phyloP scores from a whole-genome alignment of 257 asterid species.

The Catharanthus roseus region DNA sequence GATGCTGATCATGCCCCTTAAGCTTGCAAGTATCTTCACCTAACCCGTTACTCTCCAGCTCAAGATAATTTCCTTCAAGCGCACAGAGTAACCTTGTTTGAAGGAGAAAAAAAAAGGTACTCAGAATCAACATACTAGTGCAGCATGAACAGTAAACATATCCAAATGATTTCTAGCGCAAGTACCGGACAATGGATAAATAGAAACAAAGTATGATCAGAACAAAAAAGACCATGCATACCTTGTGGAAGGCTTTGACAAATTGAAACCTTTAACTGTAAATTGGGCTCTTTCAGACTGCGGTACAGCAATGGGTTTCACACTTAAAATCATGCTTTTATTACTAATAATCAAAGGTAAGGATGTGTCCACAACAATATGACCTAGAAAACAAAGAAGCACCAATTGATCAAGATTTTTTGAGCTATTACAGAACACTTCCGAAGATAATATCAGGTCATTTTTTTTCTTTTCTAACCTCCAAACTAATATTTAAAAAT shows the following conservation, averaged over 20 bases:
- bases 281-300: constrained; percentile 54
- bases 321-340: constrained; percentile 39
- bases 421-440: not conserved
- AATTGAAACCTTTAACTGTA: constrained; percentile 53
- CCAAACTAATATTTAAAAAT: constrained; percentile 6
- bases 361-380: constrained; percentile 49
- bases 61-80: constrained; percentile 34
- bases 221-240: constrained; percentile 18
- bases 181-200: constrained; percentile 2
- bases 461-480: not conserved
- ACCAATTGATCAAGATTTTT: not conserved
- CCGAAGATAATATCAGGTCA: not conserved
- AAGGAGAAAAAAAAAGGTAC: constrained; percentile 8
- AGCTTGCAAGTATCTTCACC: constrained; percentile 15
- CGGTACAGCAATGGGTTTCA: constrained; percentile 71
- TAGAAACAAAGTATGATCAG: not conserved
- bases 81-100: constrained; percentile 41
- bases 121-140: constrained; percentile 5
- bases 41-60: constrained; percentile 25
- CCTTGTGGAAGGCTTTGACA: constrained; percentile 54
- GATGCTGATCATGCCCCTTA: constrained; percentile 27
- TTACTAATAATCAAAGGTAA: constrained; percentile 38
- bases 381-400: constrained; percentile 44
- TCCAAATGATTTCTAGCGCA: not conserved
- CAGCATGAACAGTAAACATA: not conserved